Conservation (phyloP, 192 early-diverging fungal species). For the Coemansia sp. region DNA sequence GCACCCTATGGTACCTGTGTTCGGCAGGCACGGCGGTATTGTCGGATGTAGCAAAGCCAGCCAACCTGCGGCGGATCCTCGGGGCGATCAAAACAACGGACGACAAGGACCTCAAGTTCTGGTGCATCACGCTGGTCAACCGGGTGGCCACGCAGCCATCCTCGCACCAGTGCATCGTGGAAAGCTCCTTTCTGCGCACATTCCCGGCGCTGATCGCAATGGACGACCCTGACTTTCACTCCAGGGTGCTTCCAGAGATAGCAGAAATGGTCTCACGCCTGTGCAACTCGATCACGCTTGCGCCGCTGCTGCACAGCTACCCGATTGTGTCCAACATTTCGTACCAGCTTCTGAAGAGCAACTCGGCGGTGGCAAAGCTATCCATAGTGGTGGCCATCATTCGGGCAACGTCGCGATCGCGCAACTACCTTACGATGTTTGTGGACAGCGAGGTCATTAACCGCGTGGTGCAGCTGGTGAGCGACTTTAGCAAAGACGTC, state of each 20-base stretch:
- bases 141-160: constrained; percentile 18
- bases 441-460: background rate
- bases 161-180: constrained; percentile 44
- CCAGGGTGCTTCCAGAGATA: constrained; percentile 37
- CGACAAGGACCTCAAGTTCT: constrained; percentile 41
- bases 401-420: constrained; percentile 36
- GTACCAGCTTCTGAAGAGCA: constrained; percentile 15
- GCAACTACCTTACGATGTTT: constrained; percentile 18
- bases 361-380: constrained; percentile 26
- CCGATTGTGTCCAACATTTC: constrained; percentile 22
- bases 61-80: constrained; percentile 42
- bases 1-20: constrained; percentile 46
- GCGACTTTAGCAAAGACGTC: constrained; percentile 17
- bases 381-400: constrained; percentile 30
- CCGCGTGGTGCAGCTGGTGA: constrained; percentile 11
- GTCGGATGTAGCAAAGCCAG: constrained; percentile 24
- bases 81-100: constrained; percentile 12
- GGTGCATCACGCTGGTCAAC: constrained; percentile 36
- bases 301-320: constrained; percentile 14
- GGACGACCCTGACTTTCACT: constrained; percentile 8
- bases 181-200: constrained; percentile 28
- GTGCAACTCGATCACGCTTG: constrained; percentile 29
- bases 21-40: constrained; percentile 11
- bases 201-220: constrained; percentile 14
- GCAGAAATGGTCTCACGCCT: constrained; percentile 36